Evolutionary conservation across 371 early-diverging fungal species (phyloP).

Genomic region (Mortierella sp.): DNA sequence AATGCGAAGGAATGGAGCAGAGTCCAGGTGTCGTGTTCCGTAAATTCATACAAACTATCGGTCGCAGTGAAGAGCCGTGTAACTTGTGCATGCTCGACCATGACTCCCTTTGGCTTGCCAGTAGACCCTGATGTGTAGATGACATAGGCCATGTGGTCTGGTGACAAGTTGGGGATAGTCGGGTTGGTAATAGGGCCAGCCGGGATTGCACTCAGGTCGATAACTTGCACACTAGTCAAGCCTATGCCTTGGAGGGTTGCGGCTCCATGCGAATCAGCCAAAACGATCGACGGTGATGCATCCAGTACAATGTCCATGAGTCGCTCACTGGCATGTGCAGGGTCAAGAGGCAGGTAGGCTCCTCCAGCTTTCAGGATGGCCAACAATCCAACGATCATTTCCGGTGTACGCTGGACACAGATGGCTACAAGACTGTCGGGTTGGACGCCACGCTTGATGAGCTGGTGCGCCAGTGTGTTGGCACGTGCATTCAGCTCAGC

Average conservation of each 20-base stretch:
- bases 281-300: not conserved
- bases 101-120: conserved; percentile 60
- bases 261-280: not conserved
- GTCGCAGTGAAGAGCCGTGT: conserved; percentile 11
- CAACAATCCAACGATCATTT: conserved; percentile 7
- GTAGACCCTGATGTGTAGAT: conserved; percentile 63
- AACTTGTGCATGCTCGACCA: conserved; percentile 42
- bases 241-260: not conserved
- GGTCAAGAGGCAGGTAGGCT: conserved; percentile 29
- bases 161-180: not conserved
- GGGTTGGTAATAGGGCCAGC: not conserved
- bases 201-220: not conserved
- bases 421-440: conserved; percentile 19
- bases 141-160: conserved; percentile 27
- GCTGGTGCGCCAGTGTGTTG: conserved; percentile 16
- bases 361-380: conserved; percentile 27
- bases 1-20: not conserved
- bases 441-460: conserved; percentile 8
- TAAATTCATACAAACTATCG: not conserved
- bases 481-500: conserved; percentile 13
- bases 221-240: not conserved
- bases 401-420: conserved; percentile 14
- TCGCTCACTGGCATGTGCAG: conserved; percentile 2
- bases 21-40: not conserved
- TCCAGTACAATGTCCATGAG: conserved; percentile 7